Percentiles rank a stretch among this genome's conserved stretches.
These are phyloP conservation scores for Chlorella sp. DNA, from an alignment of 139 green algal species.

Conservation along the genomic window DNA sequence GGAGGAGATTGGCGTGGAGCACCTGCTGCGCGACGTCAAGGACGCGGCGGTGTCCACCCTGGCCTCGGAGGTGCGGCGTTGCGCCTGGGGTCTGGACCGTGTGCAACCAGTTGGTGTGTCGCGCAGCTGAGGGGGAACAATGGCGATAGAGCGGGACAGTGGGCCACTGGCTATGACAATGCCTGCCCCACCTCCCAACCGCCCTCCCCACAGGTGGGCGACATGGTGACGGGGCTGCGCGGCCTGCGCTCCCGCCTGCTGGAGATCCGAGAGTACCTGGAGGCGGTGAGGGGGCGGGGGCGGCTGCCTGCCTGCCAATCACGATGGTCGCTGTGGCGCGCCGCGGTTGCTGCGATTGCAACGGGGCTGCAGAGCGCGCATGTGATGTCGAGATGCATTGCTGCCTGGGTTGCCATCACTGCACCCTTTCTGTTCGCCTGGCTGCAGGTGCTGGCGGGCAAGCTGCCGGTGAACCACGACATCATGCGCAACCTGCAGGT, in stretches of 20 bases:
- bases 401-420: too few species aligned
- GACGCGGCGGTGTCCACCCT: slow-evolving; percentile 92
- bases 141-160: too few species aligned
- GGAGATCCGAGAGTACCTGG: slow-evolving; percentile 90
- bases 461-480: slow-evolving; percentile 96
- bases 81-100: background rate
- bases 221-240: slow-evolving; percentile 53
- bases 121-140: too few species aligned
- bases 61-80: slow-evolving; percentile 68
- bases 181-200: background rate
- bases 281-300: slow-evolving; percentile 59
- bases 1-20: slow-evolving; percentile 99
- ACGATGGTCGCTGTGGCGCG: background rate
- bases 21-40: slow-evolving; percentile 97
- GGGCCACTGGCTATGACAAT: background rate
- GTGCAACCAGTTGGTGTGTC: background rate
- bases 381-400: too few species aligned
- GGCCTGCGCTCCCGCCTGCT: slow-evolving; percentile 71
- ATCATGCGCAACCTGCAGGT: slow-evolving; percentile 93
- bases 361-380: too few species aligned
- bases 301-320: slow-evolving; percentile 86
- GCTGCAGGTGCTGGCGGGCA: slow-evolving; percentile 74
- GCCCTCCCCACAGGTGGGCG: slow-evolving; percentile 23
- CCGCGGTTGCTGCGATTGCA: background rate
- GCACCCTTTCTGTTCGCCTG: background rate